A percentile compares a stretch with the other conserved stretches of the same genome.
Evolutionary conservation across 2,329 filamentous ascomycete species (phyloP).

Genomic region (Pestalotiopsis sp.): DNA sequence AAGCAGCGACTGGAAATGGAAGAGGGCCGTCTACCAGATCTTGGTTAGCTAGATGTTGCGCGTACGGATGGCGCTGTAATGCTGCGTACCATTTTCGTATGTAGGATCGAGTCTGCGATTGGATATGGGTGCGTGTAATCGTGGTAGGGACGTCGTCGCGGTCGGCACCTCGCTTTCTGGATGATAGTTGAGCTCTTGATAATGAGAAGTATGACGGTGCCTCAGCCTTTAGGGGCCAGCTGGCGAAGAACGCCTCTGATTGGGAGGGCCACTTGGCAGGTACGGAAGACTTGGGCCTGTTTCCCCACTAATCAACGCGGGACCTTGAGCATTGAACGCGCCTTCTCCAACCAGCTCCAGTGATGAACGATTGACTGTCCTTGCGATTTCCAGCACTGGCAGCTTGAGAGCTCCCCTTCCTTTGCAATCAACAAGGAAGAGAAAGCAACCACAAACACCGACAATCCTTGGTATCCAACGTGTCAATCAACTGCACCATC

Average conservation of each 20-base stretch:
- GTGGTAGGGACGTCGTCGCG: background rate
- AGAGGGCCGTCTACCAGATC: slow-evolving; percentile 78
- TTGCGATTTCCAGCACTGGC: background rate
- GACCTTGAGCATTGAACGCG: background rate
- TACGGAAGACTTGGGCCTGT: background rate
- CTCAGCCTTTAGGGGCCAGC: background rate
- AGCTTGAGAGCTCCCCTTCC: background rate
- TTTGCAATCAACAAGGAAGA: background rate
- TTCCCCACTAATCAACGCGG: background rate
- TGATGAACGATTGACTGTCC: background rate
- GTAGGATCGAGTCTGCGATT: background rate
- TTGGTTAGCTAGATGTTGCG: slow-evolving; percentile 1
- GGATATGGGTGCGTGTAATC: background rate
- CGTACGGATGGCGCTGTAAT: background rate
- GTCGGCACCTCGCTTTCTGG: background rate
- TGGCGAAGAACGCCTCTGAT: slow-evolving; percentile 1
- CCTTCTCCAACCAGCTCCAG: background rate
- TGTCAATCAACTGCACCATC: background rate
- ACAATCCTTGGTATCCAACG: background rate
- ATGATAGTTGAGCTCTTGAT: background rate
- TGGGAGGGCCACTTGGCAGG: background rate
- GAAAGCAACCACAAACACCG: background rate
- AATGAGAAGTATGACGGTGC: background rate
- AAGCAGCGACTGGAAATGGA: slow-evolving; percentile 98
- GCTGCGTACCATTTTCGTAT: background rate